These are phyloP conservation scores for Spiromastix sp. DNA, from an alignment of 2,329 filamentous ascomycete species.

Conservation along the genomic window DNA sequence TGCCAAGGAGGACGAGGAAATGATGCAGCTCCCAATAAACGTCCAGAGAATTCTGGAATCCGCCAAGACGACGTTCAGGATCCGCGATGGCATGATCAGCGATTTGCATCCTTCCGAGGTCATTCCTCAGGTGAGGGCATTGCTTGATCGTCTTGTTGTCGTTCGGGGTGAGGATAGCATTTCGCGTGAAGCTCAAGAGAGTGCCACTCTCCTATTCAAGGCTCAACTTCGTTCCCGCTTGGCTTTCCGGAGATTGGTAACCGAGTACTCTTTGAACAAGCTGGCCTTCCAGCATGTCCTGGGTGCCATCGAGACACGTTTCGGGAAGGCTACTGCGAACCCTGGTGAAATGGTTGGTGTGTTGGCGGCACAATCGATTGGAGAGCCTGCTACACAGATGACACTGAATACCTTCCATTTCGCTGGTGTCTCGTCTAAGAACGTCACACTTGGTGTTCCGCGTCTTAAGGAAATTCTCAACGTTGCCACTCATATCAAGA, in stretches of 20 bases:
- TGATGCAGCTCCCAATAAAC: slow-evolving; percentile 88
- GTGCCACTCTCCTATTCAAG: slow-evolving; percentile 86
- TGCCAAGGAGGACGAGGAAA: slow-evolving; percentile 67
- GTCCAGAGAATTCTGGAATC: slow-evolving; percentile 83
- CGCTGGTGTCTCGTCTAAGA: slow-evolving; percentile 98
- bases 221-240: slow-evolving; percentile 79
- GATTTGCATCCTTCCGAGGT: slow-evolving; percentile 83
- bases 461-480: slow-evolving; percentile 99
- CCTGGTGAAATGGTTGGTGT: slow-evolving; percentile 99
- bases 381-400: slow-evolving; percentile 98
- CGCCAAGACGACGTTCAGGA: slow-evolving; percentile 80
- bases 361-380: slow-evolving; percentile 92
- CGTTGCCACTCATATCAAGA: slow-evolving; percentile 96
- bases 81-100: slow-evolving; percentile 75
- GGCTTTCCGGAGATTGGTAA: slow-evolving; percentile 85
- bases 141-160: slow-evolving; percentile 69
- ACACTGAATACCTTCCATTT: slow-evolving; percentile 99
- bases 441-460: slow-evolving; percentile 96
- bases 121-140: slow-evolving; percentile 63
- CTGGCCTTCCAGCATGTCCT: slow-evolving; percentile 87
- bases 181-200: slow-evolving; percentile 76
- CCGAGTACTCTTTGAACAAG: slow-evolving; percentile 75
- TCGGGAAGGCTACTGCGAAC: slow-evolving; percentile 73
- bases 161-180: slow-evolving; percentile 77
- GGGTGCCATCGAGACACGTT: slow-evolving; percentile 81